Percentiles rank a stretch among this genome's conserved stretches.
Evolutionary conservation across 1,284 basidiomycete genomes (phyloP).

Genomic region (Melampsora occidentalis): DNA sequence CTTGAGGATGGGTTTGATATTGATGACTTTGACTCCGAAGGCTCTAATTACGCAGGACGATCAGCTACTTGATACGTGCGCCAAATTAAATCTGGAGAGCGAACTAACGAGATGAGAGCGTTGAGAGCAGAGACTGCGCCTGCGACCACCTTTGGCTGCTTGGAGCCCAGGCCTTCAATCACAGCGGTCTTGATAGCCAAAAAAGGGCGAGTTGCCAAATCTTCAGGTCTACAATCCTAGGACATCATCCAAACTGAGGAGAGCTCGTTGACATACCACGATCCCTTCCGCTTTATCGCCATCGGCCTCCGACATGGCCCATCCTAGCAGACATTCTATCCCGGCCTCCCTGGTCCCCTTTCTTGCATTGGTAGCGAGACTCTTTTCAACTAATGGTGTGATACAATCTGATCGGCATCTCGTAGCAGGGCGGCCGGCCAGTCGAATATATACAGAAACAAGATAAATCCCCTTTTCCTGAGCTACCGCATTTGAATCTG

Average conservation of each 20-base stretch:
- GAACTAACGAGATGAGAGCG: conserved; percentile 67
- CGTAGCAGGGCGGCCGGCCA: conserved; percentile 80
- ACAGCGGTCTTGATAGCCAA: conserved; percentile 66
- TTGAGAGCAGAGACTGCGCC: conserved; percentile 75
- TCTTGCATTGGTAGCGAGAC: conserved; percentile 65
- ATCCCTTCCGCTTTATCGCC: conserved; percentile 76
- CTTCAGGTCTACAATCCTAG: no score
- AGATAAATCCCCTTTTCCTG: conserved; percentile 96
- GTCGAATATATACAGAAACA: conserved; percentile 78
- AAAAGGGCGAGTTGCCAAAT: background rate
- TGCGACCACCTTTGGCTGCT: conserved; percentile 91
- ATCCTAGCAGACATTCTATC: conserved; percentile 32
- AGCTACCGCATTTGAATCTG: conserved; percentile 91
- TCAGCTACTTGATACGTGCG: background rate
- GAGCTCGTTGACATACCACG: conserved; percentile 66
- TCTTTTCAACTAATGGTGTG: conserved; percentile 91
- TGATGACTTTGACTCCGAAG: conserved; percentile 76
- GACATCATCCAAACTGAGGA: background rate
- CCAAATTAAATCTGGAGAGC: background rate
- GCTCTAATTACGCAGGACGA: conserved; percentile 58
- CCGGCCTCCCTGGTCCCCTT: conserved; percentile 14
- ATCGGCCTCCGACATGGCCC: conserved; percentile 67
- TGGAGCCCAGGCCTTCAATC: conserved; percentile 77
- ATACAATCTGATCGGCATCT: conserved; percentile 70
- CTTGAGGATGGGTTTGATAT: conserved; percentile 75